Conservation (phyloP, 2,329 filamentous ascomycete genomes). For the Penicillium sp. region DNA sequence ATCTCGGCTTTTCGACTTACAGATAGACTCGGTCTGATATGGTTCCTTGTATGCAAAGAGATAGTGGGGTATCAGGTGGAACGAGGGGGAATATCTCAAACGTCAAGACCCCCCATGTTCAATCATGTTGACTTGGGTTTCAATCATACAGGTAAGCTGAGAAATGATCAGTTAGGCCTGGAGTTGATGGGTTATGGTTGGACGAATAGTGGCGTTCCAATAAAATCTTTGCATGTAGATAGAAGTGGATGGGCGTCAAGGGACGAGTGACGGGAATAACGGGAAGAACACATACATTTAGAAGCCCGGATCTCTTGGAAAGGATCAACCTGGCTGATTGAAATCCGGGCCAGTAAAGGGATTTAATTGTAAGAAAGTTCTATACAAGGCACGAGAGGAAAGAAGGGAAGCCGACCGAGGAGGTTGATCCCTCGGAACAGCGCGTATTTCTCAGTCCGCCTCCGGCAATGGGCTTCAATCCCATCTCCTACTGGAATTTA, state of each 20-base stretch:
- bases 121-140: slow-evolving; percentile 3
- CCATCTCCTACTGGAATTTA: background rate
- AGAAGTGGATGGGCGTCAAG: background rate
- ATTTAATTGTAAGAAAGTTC: background rate
- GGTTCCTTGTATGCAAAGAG: background rate
- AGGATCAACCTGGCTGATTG: background rate
- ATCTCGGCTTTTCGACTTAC: background rate
- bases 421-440: slow-evolving; percentile 20
- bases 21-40: background rate
- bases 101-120: slow-evolving; percentile 1
- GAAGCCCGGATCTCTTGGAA: slow-evolving; percentile 9
- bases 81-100: background rate
- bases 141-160: background rate
- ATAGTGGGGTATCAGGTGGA: background rate
- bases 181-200: background rate
- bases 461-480: background rate
- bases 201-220: background rate
- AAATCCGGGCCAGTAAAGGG: slow-evolving; percentile 5
- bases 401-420: background rate
- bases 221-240: slow-evolving; percentile 12
- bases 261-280: background rate
- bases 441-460: slow-evolving; percentile 38
- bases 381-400: background rate
- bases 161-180: background rate
- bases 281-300: slow-evolving; percentile 9